Base-by-base conservation (phyloP, 257 asterid genomes). In the Eustoma russellianum region DNA sequence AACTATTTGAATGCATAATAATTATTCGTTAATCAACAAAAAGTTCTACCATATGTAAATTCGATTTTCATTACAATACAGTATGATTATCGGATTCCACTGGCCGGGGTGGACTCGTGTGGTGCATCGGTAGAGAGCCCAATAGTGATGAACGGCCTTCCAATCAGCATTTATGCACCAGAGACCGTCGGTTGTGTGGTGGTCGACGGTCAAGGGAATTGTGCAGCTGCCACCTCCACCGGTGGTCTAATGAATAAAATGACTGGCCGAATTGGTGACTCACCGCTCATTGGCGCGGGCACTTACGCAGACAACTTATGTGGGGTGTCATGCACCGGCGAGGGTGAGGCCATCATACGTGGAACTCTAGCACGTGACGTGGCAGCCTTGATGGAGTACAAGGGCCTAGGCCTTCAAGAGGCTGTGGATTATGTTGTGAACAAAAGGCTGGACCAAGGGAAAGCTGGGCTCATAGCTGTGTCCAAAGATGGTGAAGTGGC, bases 171-270 rank as follows among this genome's bases (percentile, higher is more conserved):
- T 0, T 91, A 91, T 48, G 83, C 97, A 4, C 98, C 93, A 5
- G 98, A 91, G 73, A 91, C 98, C 0, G 98, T 87, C 0, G 98
- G 98, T 0, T 91, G 98, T 44, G 97, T 77, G 76, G 98, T 80
- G 83, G 98, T 85, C 13, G 98, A 91, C 57, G 28, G 73, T 51
- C 57, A 75, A 16, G 97, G 98, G 1, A 74, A 77, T 12, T 91
- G 98, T 55, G 95, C 97, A 0, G 98, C 98, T 2, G 98, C 94
- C 57, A 91, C 98, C 0, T 91, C 98, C 7, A 91, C 98, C 0
- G 98, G 98, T 0, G 98, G 98, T 1, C 78, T 91, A 2, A 87
- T 91, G 95, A 91, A 91, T 84, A 91, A 91, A 67, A 80, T 72
- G 93, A 43, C 7, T 0, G 98, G 98, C 5, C 64, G 98, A 9